Percentiles rank a stretch among this genome's conserved stretches.
phyloP scores from a whole-genome alignment of 768 basidiomycete genomes.

The Tephrocybe sp. region DNA sequence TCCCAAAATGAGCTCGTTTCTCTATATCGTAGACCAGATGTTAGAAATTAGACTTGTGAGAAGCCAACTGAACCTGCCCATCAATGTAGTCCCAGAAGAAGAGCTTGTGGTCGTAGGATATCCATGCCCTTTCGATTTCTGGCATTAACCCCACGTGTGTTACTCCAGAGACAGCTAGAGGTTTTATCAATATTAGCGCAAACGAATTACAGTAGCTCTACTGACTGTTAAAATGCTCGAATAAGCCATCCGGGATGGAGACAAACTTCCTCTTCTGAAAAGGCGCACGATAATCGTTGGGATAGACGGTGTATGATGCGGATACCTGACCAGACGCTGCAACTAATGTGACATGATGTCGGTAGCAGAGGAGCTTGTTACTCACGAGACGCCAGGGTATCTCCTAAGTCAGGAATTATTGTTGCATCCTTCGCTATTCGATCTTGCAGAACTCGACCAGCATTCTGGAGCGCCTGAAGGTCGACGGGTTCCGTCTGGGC shows the following conservation, averaged over 20 bases:
- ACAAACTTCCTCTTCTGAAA: conserved; percentile 78
- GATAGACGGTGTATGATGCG: conserved; percentile 75
- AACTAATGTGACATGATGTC: neutral
- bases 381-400: conserved; percentile 63
- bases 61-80: conserved; percentile 55
- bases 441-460: conserved; percentile 67
- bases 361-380: conserved; percentile 13
- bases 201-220: too few species aligned
- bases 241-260: conserved; percentile 76
- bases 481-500: conserved; percentile 47
- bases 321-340: conserved; percentile 69
- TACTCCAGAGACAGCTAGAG: conserved; percentile 67
- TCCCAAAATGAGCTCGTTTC: conserved; percentile 92
- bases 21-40: conserved; percentile 52
- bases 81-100: conserved; percentile 97
- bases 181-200: conserved; percentile 5
- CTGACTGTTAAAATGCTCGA: conserved; percentile 77
- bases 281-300: conserved; percentile 76
- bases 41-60: neutral
- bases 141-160: conserved; percentile 91
- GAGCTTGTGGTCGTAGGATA: conserved; percentile 90
- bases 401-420: conserved; percentile 74
- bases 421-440: conserved; percentile 72
- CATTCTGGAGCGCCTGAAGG: conserved; percentile 61
- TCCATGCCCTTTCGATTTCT: conserved; percentile 94